Percentiles rank a stretch among this genome's conserved stretches.
Conservation (phyloP, 2,329 filamentous ascomycete genomes). For the Metarhizium guizhouense region DNA sequence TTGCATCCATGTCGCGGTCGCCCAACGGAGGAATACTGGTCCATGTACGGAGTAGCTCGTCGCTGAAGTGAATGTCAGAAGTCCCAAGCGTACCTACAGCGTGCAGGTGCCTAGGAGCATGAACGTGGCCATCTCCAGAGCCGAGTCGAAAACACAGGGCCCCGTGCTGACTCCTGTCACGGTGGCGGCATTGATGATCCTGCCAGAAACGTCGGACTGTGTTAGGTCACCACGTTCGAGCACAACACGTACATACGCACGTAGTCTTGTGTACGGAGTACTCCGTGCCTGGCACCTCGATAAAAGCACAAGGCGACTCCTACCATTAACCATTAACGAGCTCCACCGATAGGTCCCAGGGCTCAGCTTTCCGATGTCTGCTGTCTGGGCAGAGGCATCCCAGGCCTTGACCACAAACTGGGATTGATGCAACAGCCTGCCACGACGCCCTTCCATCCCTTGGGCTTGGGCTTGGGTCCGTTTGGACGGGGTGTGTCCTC, state of each 20-base stretch:
- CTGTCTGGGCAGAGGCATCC: too few species aligned
- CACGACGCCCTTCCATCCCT: background rate
- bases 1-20: slow-evolving; percentile 4
- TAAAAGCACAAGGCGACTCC: too few species aligned
- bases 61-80: background rate
- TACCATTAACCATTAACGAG: too few species aligned
- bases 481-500: slow-evolving; percentile 1
- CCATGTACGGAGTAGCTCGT: background rate
- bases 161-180: background rate
- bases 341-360: background rate
- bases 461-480: background rate
- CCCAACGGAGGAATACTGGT: background rate
- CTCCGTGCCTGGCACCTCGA: too few species aligned
- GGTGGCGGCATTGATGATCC: background rate
- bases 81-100: background rate
- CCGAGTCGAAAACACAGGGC: background rate
- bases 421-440: background rate
- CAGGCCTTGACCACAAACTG: background rate
- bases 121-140: too few species aligned
- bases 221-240: too few species aligned
- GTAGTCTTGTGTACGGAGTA: too few species aligned
- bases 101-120: background rate
- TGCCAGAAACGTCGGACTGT: background rate
- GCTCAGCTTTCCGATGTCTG: background rate
- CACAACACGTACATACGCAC: background rate